A percentile compares a stretch with the other conserved stretches of the same genome.
phyloP scores from a whole-genome alignment of 2,329 filamentous ascomycete genomes.

The Cryphonectria parasitica region DNA sequence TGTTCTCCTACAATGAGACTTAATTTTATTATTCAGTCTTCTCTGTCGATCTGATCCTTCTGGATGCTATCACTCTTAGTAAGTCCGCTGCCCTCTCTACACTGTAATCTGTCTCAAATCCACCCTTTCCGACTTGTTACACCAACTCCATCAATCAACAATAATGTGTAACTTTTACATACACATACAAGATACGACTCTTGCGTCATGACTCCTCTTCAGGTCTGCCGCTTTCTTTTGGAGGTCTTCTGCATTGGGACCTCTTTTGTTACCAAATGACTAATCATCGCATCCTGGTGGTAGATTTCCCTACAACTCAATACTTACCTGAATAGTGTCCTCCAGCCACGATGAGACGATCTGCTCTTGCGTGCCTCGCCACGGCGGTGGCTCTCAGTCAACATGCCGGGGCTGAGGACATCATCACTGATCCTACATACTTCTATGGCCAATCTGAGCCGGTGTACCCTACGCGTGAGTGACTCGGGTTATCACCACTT shows the following conservation, averaged over 20 bases:
- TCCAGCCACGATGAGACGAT: conserved; percentile 3
- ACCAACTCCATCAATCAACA: not conserved
- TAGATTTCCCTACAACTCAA: not conserved
- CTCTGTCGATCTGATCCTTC: not conserved
- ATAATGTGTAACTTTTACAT: not conserved
- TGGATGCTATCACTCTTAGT: not conserved
- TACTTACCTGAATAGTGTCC: not conserved
- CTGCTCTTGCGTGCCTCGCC: conserved; percentile 5
- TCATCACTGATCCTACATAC: conserved; percentile 6
- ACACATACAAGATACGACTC: not conserved
- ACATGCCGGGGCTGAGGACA: not conserved
- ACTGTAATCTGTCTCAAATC: not conserved
- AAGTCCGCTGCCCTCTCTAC: not conserved
- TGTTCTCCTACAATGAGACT: not conserved
- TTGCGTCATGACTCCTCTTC: not conserved
- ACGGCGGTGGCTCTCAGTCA: not conserved
- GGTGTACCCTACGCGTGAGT: conserved; percentile 14
- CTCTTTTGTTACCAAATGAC: not conserved
- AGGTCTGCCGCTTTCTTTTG: not conserved
- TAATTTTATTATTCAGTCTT: not conserved
- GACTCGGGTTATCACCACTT: not conserved
- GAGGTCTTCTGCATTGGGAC: not conserved
- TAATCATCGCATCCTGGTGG: not conserved
- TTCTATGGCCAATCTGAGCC: conserved; percentile 17
- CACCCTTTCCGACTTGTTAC: not conserved